A percentile compares a stretch with the other conserved stretches of the same genome.
These are phyloP conservation scores for Amorphotheca resinae DNA, from an alignment of 495 filamentous ascomycete species.

Conservation along the genomic window DNA sequence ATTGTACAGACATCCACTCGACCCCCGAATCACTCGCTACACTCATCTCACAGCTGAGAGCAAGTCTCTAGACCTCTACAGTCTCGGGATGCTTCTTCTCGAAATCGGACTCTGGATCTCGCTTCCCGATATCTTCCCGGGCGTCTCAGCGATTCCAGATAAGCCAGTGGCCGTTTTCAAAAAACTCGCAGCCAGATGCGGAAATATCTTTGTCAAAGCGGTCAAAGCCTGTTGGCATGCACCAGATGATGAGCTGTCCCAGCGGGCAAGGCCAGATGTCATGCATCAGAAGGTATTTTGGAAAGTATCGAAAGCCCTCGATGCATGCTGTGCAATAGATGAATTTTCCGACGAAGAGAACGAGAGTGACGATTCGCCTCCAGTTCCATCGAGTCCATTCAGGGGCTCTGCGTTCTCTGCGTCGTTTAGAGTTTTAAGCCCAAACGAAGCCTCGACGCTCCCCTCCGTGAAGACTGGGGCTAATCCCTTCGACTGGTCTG, in stretches of 20 bases:
- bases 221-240: slow-evolving; percentile 71
- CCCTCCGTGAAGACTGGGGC: background rate
- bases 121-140: slow-evolving; percentile 43
- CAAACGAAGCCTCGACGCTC: slow-evolving; percentile 8
- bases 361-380: slow-evolving; percentile 15
- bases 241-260: slow-evolving; percentile 47
- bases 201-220: slow-evolving; percentile 64
- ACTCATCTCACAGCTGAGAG: slow-evolving; percentile 34
- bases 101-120: slow-evolving; percentile 87
- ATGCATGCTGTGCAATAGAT: slow-evolving; percentile 30
- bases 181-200: slow-evolving; percentile 59
- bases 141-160: slow-evolving; percentile 20
- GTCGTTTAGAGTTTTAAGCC: slow-evolving; percentile 6
- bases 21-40: slow-evolving; percentile 46
- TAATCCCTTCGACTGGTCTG: slow-evolving; percentile 4
- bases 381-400: slow-evolving; percentile 5
- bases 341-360: slow-evolving; percentile 17
- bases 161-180: slow-evolving; percentile 27
- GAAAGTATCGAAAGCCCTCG: slow-evolving; percentile 28
- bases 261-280: slow-evolving; percentile 26
- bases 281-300: slow-evolving; percentile 27
- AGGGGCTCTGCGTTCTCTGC: too few species aligned
- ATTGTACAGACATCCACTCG: slow-evolving; percentile 66
- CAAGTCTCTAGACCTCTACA: slow-evolving; percentile 69
- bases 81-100: slow-evolving; percentile 68